Percentiles rank a stretch among this genome's conserved stretches.
These are phyloP conservation scores for Thermoascus crustaceus DNA, from an alignment of 2,329 filamentous ascomycete species.

Conservation along the genomic window DNA sequence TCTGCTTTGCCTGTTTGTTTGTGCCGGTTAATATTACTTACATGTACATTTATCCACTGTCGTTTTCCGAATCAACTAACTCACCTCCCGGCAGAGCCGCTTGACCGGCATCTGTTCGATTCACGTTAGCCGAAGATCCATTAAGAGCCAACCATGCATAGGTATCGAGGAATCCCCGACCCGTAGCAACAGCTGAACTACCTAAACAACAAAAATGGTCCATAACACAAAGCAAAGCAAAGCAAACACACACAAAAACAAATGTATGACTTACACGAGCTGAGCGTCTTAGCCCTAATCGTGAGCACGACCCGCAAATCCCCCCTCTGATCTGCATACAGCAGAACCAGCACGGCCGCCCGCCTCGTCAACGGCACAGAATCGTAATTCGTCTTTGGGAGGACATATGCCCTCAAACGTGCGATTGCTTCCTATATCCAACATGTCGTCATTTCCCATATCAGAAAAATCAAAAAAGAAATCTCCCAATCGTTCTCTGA, in stretches of 20 bases:
- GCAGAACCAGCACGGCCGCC: conserved; percentile 77
- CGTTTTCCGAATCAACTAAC: conserved; percentile 38
- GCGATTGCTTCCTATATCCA: conserved; percentile 43
- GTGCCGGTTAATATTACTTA: conserved; percentile 4
- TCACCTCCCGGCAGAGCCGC: conserved; percentile 79
- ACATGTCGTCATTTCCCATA: not conserved
- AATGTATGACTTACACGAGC: conserved; percentile 47
- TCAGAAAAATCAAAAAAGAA: not conserved
- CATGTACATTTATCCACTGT: too few species aligned
- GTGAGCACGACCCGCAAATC: conserved; percentile 63
- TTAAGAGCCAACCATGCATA: too few species aligned
- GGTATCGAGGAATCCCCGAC: too few species aligned
- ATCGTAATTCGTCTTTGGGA: conserved; percentile 51
- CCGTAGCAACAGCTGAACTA: too few species aligned
- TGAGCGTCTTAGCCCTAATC: conserved; percentile 51
- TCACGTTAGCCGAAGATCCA: too few species aligned
- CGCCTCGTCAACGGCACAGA: conserved; percentile 54
- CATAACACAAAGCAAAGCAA: conserved; percentile 3
- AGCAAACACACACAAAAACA: not conserved
- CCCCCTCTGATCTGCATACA: conserved; percentile 76
- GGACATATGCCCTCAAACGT: conserved; percentile 47
- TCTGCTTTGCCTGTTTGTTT: conserved; percentile 46
- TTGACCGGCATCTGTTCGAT: conserved; percentile 58
- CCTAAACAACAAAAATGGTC: too few species aligned
- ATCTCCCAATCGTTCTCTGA: too few species aligned